These are phyloP conservation scores for Sorghum bicolor DNA, from an alignment of 176 grass and related monocot species.

Conservation along the genomic window DNA sequence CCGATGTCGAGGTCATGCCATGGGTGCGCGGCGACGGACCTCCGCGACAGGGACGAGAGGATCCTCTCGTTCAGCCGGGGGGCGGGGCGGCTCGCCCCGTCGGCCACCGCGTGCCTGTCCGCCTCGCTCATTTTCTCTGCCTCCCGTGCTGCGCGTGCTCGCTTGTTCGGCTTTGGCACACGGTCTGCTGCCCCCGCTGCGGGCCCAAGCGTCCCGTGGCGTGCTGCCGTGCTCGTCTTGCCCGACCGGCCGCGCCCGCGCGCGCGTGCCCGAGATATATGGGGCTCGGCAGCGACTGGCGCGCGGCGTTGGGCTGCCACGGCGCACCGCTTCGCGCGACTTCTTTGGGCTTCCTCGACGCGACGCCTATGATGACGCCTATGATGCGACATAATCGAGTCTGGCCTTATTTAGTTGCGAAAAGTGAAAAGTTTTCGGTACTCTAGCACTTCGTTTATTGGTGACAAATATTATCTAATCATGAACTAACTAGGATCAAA, in stretches of 20 bases:
- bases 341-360: neutral
- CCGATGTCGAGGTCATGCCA: slow-evolving; percentile 64
- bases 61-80: slow-evolving; percentile 85
- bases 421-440: too few relatives aligned
- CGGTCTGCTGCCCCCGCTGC: too few relatives aligned
- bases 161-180: too few relatives aligned
- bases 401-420: too few relatives aligned
- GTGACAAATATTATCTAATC: too few relatives aligned
- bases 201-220: too few relatives aligned
- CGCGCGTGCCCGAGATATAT: neutral
- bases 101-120: neutral
- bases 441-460: too few relatives aligned
- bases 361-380: neutral
- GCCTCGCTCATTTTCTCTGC: slow-evolving; percentile 1
- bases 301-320: neutral
- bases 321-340: slow-evolving; percentile 11
- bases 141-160: too few relatives aligned
- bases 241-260: neutral
- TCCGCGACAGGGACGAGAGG: slow-evolving; percentile 66
- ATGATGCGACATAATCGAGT: too few relatives aligned
- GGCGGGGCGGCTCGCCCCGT: neutral
- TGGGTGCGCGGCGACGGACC: slow-evolving; percentile 88
- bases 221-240: too few relatives aligned
- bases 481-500: too few relatives aligned
- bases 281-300: too few relatives aligned